A percentile compares a stretch with the other conserved stretches of the same genome.
Conservation (phyloP, 2,329 filamentous ascomycete species). For the Penicillium frequentans region DNA sequence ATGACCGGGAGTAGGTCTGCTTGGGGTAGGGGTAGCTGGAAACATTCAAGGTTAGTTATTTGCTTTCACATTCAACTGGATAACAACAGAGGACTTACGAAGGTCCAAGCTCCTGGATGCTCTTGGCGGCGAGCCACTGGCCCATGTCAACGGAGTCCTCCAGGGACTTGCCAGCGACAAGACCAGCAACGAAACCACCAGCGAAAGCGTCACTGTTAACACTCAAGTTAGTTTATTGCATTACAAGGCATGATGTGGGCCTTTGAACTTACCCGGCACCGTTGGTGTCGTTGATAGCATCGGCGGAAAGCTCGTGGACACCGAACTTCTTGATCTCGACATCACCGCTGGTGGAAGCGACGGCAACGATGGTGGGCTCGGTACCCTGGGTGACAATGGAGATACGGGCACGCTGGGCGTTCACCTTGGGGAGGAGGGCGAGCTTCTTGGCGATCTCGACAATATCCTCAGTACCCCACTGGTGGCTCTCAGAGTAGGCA, state of each 20-base stretch:
- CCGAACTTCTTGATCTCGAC: conserved; percentile 71
- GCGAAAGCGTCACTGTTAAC: conserved; percentile 79
- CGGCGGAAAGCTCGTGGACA: conserved; percentile 74
- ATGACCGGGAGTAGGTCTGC: conserved; percentile 63
- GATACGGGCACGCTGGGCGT: conserved; percentile 76
- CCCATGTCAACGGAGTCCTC: conserved; percentile 83
- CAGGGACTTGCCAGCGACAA: conserved; percentile 80
- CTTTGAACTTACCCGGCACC: conserved; percentile 67
- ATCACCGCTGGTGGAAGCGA: conserved; percentile 65
- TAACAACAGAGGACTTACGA: conserved; percentile 65
- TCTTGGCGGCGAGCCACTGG: conserved; percentile 92
- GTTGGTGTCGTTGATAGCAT: conserved; percentile 91
- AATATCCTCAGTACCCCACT: conserved; percentile 72
- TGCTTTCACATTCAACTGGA: background rate
- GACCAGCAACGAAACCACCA: conserved; percentile 85
- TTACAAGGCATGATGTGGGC: background rate
- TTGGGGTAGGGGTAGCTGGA: conserved; percentile 77
- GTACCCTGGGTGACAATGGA: conserved; percentile 96
- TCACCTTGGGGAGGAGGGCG: conserved; percentile 88
- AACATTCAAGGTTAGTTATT: background rate
- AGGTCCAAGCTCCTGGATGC: conserved; percentile 92
- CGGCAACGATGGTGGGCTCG: conserved; percentile 80
- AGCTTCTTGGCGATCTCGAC: conserved; percentile 82
- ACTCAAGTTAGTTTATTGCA: conserved; percentile 12
- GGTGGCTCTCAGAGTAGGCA: conserved; percentile 81